Percentiles rank a stretch among this genome's conserved stretches.
Conservation (phyloP, 1,139 yeast species). For the Geotrichum carabidarum region DNA sequence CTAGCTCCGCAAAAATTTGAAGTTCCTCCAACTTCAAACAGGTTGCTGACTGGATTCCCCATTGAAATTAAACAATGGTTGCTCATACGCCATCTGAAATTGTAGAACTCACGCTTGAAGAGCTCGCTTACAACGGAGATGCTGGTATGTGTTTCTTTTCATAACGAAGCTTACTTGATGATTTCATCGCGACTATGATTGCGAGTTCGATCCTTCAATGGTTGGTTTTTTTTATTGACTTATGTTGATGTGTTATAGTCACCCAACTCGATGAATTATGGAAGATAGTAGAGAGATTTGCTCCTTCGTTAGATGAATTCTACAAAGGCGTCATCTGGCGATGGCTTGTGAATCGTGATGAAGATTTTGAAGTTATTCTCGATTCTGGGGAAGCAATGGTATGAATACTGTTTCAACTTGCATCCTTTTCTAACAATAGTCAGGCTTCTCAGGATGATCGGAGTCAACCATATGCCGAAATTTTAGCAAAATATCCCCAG, state of each 20-base stretch:
- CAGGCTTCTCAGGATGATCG: slow-evolving; percentile 20
- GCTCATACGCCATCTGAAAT: slow-evolving; percentile 32
- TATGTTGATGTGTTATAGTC: slow-evolving; percentile 23
- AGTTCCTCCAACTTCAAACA: too few relatives aligned
- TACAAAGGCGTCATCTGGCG: slow-evolving; percentile 30
- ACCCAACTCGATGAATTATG: slow-evolving; percentile 32
- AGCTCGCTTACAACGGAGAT: slow-evolving; percentile 35
- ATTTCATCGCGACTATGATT: not conserved
- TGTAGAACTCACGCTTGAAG: slow-evolving; percentile 32
- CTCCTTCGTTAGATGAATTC: slow-evolving; percentile 28
- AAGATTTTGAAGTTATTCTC: slow-evolving; percentile 26
- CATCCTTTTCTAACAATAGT: not conserved
- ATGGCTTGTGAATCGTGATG: slow-evolving; percentile 30
- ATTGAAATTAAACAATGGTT: slow-evolving; percentile 3
- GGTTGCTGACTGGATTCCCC: too few relatives aligned
- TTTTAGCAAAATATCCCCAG: slow-evolving; percentile 23
- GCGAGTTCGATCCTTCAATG: slow-evolving; percentile 17
- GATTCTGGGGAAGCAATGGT: slow-evolving; percentile 19
- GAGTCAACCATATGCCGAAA: slow-evolving; percentile 18
- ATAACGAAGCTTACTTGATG: not conserved
- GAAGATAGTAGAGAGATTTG: slow-evolving; percentile 26
- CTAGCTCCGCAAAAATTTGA: too few relatives aligned
- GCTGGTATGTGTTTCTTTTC: slow-evolving; percentile 29
- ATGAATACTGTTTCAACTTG: not conserved
- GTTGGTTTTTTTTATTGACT: slow-evolving; percentile 6